phyloP scores from a whole-genome alignment of 208 protist genomes.

The Novymonas esmeraldas region DNA sequence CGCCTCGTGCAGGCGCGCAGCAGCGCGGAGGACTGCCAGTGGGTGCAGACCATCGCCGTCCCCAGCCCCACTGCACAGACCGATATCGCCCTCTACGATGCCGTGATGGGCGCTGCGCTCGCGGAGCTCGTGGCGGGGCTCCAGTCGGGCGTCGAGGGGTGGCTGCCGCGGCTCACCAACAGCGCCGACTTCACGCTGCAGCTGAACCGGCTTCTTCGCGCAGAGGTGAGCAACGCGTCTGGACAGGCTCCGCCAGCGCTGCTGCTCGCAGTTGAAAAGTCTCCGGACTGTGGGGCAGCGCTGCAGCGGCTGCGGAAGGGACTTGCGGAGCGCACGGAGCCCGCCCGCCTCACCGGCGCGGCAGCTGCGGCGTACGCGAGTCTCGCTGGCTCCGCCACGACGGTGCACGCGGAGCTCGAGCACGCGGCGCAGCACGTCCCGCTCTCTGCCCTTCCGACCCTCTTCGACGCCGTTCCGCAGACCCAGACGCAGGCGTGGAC shows the following conservation, averaged over 20 bases:
- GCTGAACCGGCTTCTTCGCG: conserved; percentile 6
- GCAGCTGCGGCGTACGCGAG: not conserved
- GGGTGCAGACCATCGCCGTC: conserved; percentile 3
- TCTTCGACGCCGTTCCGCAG: not conserved
- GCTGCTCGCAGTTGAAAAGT: not conserved
- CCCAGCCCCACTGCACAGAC: not conserved
- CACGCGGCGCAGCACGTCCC: conserved; percentile 3
- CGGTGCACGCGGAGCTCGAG: conserved; percentile 6
- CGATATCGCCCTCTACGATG: conserved; percentile 1
- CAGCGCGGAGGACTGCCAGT: not conserved
- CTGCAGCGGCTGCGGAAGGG: conserved; percentile 3
- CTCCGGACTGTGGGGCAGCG: not conserved
- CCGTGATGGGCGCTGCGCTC: conserved; percentile 2
- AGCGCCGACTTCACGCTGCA: conserved; percentile 9
- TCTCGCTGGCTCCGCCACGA: conserved; percentile 7
- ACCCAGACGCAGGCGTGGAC: not conserved
- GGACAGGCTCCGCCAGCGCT: not conserved
- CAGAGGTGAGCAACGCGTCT: not conserved
- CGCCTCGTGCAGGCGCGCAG: conserved; percentile 4
- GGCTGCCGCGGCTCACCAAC: not conserved
- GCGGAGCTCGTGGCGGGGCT: not conserved
- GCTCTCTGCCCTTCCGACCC: not conserved
- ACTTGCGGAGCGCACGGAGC: not conserved
- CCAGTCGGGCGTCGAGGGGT: not conserved
- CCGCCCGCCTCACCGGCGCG: not conserved